phyloP scores from a whole-genome alignment of 345 rosid genomes.

The Eutrema yunnanense region DNA sequence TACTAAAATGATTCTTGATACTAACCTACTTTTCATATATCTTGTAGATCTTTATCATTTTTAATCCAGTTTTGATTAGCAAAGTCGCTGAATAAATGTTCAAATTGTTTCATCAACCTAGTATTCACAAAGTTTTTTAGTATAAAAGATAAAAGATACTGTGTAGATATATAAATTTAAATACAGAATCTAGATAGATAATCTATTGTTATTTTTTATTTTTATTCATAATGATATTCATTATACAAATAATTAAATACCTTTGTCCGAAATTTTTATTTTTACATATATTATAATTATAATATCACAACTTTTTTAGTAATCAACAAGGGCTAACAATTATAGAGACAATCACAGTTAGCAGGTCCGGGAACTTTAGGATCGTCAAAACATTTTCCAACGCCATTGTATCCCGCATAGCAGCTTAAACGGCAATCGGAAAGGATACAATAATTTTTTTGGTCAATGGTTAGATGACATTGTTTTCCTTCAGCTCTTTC shows the following conservation, averaged over 20 bases:
- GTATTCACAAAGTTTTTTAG: neutral
- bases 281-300: too few species aligned
- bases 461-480: neutral
- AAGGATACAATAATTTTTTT: neutral
- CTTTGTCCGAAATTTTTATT: too few species aligned
- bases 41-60: neutral
- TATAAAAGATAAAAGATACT: neutral
- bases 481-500: neutral
- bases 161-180: neutral
- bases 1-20: neutral
- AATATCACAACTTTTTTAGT: neutral
- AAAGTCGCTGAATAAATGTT: neutral
- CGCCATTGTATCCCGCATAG: neutral
- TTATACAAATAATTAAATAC: too few species aligned
- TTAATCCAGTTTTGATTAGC: neutral
- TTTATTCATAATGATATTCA: too few species aligned
- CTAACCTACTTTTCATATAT: neutral
- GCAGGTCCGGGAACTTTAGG: constrained; percentile 9
- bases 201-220: too few species aligned
- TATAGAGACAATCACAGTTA: constrained; percentile 11
- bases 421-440: constrained; percentile 1
- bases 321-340: neutral
- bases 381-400: constrained; percentile 24
- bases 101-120: neutral
- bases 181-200: too few species aligned